Evolutionary conservation across 306 rosid genomes (phyloP).

Genomic region (Cicer judaicum): DNA sequence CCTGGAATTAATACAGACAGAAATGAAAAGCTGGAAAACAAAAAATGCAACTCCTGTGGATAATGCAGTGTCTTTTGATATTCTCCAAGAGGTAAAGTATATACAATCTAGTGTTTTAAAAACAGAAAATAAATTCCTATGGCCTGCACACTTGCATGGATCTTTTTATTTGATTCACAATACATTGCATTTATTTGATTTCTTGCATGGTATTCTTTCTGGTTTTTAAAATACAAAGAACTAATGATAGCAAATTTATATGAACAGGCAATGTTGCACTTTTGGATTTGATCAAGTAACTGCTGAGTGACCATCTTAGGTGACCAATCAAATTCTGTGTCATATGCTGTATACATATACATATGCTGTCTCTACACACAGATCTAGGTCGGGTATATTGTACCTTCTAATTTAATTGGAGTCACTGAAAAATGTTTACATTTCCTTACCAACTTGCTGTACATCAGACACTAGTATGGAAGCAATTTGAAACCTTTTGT

Average conservation of each 20-base stretch:
- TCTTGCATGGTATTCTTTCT: constrained; percentile 25
- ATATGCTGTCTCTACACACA: constrained; percentile 37
- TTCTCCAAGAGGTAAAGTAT: constrained; percentile 68
- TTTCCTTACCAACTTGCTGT: constrained; percentile 45
- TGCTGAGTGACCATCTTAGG: constrained; percentile 34
- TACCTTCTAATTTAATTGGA: constrained; percentile 38
- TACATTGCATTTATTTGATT: constrained; percentile 28
- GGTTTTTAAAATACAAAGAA: not conserved
- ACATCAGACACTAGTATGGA: constrained; percentile 39
- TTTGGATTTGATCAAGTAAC: constrained; percentile 71
- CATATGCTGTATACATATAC: constrained; percentile 26
- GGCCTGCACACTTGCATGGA: not conserved
- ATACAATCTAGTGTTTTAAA: not conserved
- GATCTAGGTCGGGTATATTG: constrained; percentile 19
- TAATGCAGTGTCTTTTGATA: constrained; percentile 43
- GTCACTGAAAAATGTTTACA: constrained; percentile 34
- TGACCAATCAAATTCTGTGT: constrained; percentile 26
- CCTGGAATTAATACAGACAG: constrained; percentile 61
- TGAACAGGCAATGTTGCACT: constrained; percentile 92
- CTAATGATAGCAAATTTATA: constrained; percentile 33
- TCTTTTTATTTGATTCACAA: constrained; percentile 17
- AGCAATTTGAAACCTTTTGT: constrained; percentile 31
- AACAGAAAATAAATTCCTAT: not conserved
- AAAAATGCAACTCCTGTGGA: constrained; percentile 47
- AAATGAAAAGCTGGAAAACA: constrained; percentile 56